A percentile compares a stretch with the other conserved stretches of the same genome.
Conservation (phyloP, 1,139 yeast genomes). For the Taiozyma sp. region DNA sequence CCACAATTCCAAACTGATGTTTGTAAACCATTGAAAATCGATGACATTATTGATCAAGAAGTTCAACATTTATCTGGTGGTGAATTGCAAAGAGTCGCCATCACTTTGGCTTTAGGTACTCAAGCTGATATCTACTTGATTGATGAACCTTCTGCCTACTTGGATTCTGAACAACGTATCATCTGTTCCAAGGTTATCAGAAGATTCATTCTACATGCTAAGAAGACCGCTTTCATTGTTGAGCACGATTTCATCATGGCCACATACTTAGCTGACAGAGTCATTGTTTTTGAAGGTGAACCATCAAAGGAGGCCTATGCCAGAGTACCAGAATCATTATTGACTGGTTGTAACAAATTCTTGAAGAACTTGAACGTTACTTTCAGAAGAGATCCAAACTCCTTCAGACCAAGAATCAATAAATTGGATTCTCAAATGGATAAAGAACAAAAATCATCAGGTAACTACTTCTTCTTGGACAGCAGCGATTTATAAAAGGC, state of each 20-base stretch:
- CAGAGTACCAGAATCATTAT: constrained; percentile 81
- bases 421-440: constrained; percentile 98
- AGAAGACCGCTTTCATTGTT: constrained; percentile 95
- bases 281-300: constrained; percentile 93
- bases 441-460: constrained; percentile 87
- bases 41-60: constrained; percentile 93
- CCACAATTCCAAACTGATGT: constrained; percentile 99
- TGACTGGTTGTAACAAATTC: constrained; percentile 96
- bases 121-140: constrained; percentile 95
- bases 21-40: constrained; percentile 90
- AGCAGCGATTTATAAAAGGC: constrained; percentile 39
- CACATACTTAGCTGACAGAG: constrained; percentile 96
- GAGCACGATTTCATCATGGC: constrained; percentile 99
- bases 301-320: constrained; percentile 86
- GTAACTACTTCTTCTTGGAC: constrained; percentile 95
- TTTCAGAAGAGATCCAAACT: constrained; percentile 97
- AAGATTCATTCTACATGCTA: constrained; percentile 91
- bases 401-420: constrained; percentile 97
- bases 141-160: constrained; percentile 97
- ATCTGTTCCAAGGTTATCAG: constrained; percentile 97
- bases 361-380: constrained; percentile 96
- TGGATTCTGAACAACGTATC: constrained; percentile 99
- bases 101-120: constrained; percentile 87
- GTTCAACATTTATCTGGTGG: constrained; percentile 98
- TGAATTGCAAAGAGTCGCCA: constrained; percentile 99